These are phyloP conservation scores for Platanthera guangdongensis DNA, from an alignment of 106 monocot species.

Conservation along the genomic window DNA sequence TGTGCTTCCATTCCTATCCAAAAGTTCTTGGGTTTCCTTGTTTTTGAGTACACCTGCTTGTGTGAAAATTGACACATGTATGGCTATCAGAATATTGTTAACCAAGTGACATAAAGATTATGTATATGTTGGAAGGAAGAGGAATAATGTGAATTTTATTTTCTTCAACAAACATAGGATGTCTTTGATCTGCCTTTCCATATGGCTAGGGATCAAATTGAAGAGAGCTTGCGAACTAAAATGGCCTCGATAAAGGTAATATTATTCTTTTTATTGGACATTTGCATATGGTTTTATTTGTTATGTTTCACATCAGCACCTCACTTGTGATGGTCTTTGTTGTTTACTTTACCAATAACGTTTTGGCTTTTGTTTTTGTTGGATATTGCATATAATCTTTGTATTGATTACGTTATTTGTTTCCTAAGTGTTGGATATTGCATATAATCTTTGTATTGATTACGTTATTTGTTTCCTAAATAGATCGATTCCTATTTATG, in stretches of 20 bases:
- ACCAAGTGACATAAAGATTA: neutral
- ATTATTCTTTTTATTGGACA: neutral
- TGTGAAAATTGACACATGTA: neutral
- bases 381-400: too few relatives aligned
- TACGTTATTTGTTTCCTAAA: too few relatives aligned
- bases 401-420: too few relatives aligned
- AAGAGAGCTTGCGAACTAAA: slow-evolving; percentile 90
- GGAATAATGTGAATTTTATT: neutral
- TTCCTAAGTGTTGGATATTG: too few relatives aligned
- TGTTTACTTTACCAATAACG: neutral
- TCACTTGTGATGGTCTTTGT: neutral
- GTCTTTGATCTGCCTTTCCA: slow-evolving; percentile 98
- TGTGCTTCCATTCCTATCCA: neutral
- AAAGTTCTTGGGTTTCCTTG: neutral
- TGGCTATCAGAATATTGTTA: neutral
- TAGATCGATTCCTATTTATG: too few relatives aligned
- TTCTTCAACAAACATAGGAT: slow-evolving; percentile 43
- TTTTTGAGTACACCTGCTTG: neutral
- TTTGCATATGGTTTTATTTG: neutral
- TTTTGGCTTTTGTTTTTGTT: too few relatives aligned
- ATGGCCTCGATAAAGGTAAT: slow-evolving; percentile 96
- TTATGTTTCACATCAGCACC: neutral
- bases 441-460: too few relatives aligned
- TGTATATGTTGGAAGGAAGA: neutral
- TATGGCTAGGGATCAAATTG: slow-evolving; percentile 99